Conservation (phyloP, 305 asterid genomes). For the Fraxinus latifolia region DNA sequence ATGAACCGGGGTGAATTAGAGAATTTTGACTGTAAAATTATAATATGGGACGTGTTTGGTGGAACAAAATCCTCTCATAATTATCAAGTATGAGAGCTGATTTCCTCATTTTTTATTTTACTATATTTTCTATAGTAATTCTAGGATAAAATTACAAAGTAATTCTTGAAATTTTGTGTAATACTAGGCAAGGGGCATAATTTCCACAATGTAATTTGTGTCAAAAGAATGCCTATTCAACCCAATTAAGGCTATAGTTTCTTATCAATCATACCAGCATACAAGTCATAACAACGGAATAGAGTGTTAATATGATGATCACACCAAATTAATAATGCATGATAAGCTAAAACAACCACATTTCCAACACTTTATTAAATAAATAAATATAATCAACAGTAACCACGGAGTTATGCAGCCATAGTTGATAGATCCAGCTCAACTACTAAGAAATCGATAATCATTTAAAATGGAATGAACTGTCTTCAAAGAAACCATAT, state of each 20-base stretch:
- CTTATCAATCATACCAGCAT: not conserved
- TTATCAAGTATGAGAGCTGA: not conserved
- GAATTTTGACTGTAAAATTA: too few relatives aligned
- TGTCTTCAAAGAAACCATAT: not conserved
- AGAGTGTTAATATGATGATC: not conserved
- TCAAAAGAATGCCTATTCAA: not conserved
- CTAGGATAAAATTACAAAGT: not conserved
- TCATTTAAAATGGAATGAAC: not conserved
- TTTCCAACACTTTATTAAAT: not conserved
- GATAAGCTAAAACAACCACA: not conserved
- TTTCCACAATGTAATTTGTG: not conserved
- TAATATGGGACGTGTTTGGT: not conserved
- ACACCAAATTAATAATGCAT: not conserved
- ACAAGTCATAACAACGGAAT: not conserved
- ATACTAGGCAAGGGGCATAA: not conserved
- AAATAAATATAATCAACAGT: not conserved
- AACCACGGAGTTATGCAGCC: not conserved
- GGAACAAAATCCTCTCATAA: not conserved
- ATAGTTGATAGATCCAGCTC: not conserved
- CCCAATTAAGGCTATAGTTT: not conserved
- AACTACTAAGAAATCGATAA: not conserved
- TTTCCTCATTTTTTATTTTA: not conserved
- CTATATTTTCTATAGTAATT: not conserved
- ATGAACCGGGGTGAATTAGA: not conserved
- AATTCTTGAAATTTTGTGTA: not conserved